Evolutionary conservation across 768 basidiomycete species (phyloP).

Genomic region (Russula ochroleuca): DNA sequence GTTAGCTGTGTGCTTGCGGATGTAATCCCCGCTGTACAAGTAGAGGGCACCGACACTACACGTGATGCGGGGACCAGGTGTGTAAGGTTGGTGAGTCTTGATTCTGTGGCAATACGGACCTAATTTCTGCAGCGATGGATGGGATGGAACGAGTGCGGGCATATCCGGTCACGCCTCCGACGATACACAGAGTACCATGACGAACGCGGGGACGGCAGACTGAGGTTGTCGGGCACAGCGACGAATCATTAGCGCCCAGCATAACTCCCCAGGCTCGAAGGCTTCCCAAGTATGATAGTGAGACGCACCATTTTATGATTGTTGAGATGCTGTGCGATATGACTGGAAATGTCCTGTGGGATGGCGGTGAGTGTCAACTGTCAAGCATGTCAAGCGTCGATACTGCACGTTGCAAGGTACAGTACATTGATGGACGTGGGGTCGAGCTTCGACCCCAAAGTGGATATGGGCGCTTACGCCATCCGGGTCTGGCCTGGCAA

Average conservation of each 20-base stretch:
- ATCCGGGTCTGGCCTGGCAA: not conserved
- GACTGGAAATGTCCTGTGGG: not conserved
- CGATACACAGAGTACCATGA: slow-evolving; percentile 69
- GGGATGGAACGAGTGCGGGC: slow-evolving; percentile 71
- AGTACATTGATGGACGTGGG: no score
- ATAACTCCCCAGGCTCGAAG: not conserved
- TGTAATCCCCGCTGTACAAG: slow-evolving; percentile 72
- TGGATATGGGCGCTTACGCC: not conserved
- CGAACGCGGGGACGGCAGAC: slow-evolving; percentile 79
- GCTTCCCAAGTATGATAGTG: not conserved
- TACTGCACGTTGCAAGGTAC: no score
- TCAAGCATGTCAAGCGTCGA: no score
- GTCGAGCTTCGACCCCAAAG: no score
- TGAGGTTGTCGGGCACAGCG: slow-evolving; percentile 29
- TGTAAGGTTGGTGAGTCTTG: not conserved
- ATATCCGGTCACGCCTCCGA: slow-evolving; percentile 73
- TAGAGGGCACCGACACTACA: slow-evolving; percentile 72
- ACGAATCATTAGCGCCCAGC: not conserved
- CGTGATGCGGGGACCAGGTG: slow-evolving; percentile 3
- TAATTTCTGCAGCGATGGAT: slow-evolving; percentile 75
- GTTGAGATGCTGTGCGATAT: not conserved
- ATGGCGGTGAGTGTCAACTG: slow-evolving; percentile 3
- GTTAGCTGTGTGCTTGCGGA: slow-evolving; percentile 65
- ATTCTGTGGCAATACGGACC: slow-evolving; percentile 42
- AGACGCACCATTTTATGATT: slow-evolving; percentile 11